Percentiles rank a stretch among this genome's conserved stretches.
Evolutionary conservation across 2,329 filamentous ascomycete species (phyloP).

Genomic region (Blastomyces gilchristii): DNA sequence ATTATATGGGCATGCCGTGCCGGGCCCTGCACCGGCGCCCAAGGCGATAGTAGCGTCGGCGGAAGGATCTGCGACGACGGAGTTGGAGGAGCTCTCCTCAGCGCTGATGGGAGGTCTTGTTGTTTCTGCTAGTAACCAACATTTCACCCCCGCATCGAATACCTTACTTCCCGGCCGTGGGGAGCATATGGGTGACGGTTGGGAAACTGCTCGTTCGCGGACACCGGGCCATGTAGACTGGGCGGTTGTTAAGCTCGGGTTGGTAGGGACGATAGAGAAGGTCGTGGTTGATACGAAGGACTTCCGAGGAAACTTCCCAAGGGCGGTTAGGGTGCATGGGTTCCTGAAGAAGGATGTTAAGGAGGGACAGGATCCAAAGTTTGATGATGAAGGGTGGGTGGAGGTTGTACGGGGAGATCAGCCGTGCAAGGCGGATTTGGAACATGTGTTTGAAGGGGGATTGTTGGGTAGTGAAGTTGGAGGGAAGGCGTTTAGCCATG

Average conservation of each 20-base stretch:
- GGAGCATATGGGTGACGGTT: constrained; percentile 38
- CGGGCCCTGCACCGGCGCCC: constrained; percentile 19
- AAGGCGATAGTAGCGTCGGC: neutral
- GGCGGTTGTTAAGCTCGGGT: constrained; percentile 32
- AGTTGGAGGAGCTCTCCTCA: constrained; percentile 32
- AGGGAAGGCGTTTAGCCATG: constrained; percentile 60
- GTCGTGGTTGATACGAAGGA: constrained; percentile 38
- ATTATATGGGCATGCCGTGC: constrained; percentile 35
- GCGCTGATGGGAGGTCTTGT: constrained; percentile 34
- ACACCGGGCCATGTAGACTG: constrained; percentile 34
- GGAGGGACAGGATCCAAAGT: constrained; percentile 22
- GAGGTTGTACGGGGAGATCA: constrained; percentile 30
- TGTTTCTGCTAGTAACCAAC: constrained; percentile 33
- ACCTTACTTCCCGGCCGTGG: constrained; percentile 35
- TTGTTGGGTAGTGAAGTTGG: constrained; percentile 49
- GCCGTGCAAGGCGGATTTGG: constrained; percentile 31
- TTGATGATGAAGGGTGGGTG: constrained; percentile 29
- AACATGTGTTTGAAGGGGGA: constrained; percentile 32
- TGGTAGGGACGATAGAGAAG: constrained; percentile 30
- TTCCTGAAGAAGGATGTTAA: constrained; percentile 10
- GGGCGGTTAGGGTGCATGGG: constrained; percentile 32
- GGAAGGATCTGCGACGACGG: constrained; percentile 8
- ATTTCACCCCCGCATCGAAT: constrained; percentile 34
- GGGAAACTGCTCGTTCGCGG: constrained; percentile 35
- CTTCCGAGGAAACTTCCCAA: constrained; percentile 37